A percentile compares a stretch with the other conserved stretches of the same genome.
Conservation (phyloP, 2,329 filamentous ascomycete species). For the Cladophialophora chaetospira region DNA sequence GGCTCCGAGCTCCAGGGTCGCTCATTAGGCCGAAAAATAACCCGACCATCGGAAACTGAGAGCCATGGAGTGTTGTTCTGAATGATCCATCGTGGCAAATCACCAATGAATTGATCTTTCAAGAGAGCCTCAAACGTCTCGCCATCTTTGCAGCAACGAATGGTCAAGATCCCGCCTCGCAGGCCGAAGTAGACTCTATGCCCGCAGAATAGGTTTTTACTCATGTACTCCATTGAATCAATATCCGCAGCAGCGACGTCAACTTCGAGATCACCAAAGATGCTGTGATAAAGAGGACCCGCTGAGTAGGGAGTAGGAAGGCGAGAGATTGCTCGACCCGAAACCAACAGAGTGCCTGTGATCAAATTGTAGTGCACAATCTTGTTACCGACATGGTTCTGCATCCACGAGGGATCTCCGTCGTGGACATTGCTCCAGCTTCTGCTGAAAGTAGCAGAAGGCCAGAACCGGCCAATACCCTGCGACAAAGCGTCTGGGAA, state of each 20-base stretch:
- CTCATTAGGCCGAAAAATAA: constrained; percentile 39
- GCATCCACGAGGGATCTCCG: constrained; percentile 15
- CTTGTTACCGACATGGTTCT: constrained; percentile 1
- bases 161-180: constrained; percentile 36
- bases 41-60: constrained; percentile 31
- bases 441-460: constrained; percentile 22
- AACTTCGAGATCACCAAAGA: constrained; percentile 34
- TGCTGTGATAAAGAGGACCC: constrained; percentile 33
- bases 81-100: constrained; percentile 42
- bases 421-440: constrained; percentile 21
- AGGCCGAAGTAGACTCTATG: constrained; percentile 35
- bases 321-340: constrained; percentile 36
- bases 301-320: constrained; percentile 36
- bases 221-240: constrained; percentile 42
- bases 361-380: constrained; percentile 38
- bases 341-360: constrained; percentile 39
- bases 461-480: constrained; percentile 22
- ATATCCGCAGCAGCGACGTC: constrained; percentile 40
- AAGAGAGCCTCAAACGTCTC: constrained; percentile 39
- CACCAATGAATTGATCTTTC: constrained; percentile 32
- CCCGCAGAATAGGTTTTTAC: constrained; percentile 33
- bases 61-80: constrained; percentile 53
- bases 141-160: constrained; percentile 35
- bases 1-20: constrained; percentile 36
- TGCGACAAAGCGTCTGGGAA: constrained; percentile 28